Evolutionary conservation across 2,329 filamentous ascomycete genomes (phyloP).

Genomic region (Fusarium begoniae): DNA sequence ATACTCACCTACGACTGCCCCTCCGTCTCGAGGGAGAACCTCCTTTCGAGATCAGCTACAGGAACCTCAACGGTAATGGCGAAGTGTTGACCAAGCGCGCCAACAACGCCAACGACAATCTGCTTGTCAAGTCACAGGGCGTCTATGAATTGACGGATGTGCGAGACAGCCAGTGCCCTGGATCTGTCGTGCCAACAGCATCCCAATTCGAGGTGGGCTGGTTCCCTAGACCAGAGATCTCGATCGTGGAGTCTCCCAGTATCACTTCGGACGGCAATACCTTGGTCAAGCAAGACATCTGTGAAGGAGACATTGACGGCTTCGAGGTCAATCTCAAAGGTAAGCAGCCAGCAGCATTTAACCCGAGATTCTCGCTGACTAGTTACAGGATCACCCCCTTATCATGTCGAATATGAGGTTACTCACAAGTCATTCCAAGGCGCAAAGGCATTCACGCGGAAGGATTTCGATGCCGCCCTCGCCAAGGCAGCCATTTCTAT

Average conservation of each 20-base stretch:
- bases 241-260: constrained; percentile 71
- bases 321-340: constrained; percentile 84
- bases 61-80: constrained; percentile 67
- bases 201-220: constrained; percentile 83
- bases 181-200: constrained; percentile 77
- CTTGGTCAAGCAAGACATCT: constrained; percentile 82
- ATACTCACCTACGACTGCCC: constrained; percentile 77
- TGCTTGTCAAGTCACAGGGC: constrained; percentile 74
- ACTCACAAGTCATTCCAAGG: constrained; percentile 75
- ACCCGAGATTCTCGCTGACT: constrained; percentile 43
- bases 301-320: constrained; percentile 92
- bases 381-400: constrained; percentile 76
- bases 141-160: constrained; percentile 84
- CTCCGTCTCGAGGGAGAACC: constrained; percentile 85
- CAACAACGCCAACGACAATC: constrained; percentile 69
- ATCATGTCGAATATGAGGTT: constrained; percentile 82
- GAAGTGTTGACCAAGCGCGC: constrained; percentile 60
- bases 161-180: constrained; percentile 82
- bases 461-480: constrained; percentile 79
- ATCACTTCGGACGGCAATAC: constrained; percentile 61
- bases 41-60: constrained; percentile 84
- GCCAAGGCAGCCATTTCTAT: constrained; percentile 81
- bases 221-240: constrained; percentile 82
- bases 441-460: constrained; percentile 70
- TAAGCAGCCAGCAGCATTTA: constrained; percentile 50